Conservation (phyloP, 495 filamentous ascomycete species). For the Penicillium canariense region DNA sequence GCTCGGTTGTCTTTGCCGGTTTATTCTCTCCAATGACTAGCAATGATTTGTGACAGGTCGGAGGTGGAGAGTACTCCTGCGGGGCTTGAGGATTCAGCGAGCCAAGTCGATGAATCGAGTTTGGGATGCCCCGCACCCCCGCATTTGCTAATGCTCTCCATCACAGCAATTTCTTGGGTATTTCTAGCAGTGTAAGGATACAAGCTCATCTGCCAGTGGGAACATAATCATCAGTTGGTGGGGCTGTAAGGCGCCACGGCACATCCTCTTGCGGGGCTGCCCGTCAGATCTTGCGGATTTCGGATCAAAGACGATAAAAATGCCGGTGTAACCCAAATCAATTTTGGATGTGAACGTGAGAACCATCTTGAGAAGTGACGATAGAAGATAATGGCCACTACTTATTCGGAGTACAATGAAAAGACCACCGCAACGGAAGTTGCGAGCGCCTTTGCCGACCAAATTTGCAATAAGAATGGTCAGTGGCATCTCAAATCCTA, state of each 20-base stretch:
- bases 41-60: neutral
- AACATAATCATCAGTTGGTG: neutral
- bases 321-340: too few species aligned
- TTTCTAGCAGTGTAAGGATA: neutral
- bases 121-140: slow-evolving; percentile 14
- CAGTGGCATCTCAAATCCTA: neutral
- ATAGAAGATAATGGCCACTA: slow-evolving; percentile 2
- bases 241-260: neutral
- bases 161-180: neutral
- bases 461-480: slow-evolving; percentile 39
- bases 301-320: neutral
- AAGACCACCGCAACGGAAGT: slow-evolving; percentile 44
- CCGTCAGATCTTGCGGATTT: neutral
- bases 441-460: slow-evolving; percentile 36
- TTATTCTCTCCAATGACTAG: slow-evolving; percentile 8
- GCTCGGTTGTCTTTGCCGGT: slow-evolving; percentile 10
- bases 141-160: neutral
- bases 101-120: slow-evolving; percentile 1
- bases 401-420: slow-evolving; percentile 43
- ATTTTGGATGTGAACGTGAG: too few species aligned
- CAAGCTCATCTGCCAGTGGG: neutral
- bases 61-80: slow-evolving; percentile 16
- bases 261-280: slow-evolving; percentile 1
- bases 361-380: too few species aligned
- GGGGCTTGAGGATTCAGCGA: slow-evolving; percentile 4